Evolutionary conservation across 192 early-diverging fungal species (phyloP).

Genomic region (Endogone sp.): DNA sequence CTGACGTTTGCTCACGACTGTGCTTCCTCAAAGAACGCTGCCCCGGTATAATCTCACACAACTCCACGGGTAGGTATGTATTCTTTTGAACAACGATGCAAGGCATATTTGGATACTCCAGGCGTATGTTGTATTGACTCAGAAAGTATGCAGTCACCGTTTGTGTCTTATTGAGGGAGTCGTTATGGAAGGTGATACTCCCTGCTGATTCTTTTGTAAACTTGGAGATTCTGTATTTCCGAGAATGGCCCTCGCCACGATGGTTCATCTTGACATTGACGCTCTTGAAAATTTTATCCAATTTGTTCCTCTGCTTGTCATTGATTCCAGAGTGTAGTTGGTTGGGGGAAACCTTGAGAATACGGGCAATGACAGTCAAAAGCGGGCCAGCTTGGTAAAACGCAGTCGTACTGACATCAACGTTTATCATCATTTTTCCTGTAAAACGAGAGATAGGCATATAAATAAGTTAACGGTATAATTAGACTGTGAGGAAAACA

Average conservation of each 20-base stretch:
- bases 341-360: conserved; percentile 54
- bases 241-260: conserved; percentile 57
- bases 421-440: conserved; percentile 60
- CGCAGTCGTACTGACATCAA: conserved; percentile 69
- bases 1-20: conserved; percentile 81
- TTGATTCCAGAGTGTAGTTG: no score
- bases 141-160: conserved; percentile 77
- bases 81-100: conserved; percentile 73
- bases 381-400: conserved; percentile 68
- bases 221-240: conserved; percentile 65
- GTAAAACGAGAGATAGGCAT: no score
- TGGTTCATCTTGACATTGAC: conserved; percentile 55
- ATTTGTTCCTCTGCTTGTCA: conserved; percentile 37
- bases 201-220: no score
- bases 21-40: conserved; percentile 82
- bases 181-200: no score
- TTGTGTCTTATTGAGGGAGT: conserved; percentile 61
- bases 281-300: conserved; percentile 51
- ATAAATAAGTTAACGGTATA: no score
- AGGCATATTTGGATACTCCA: conserved; percentile 80
- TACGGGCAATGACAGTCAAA: conserved; percentile 62
- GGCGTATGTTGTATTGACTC: conserved; percentile 61
- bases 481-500: no score
- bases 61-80: conserved; percentile 84
- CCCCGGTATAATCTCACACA: conserved; percentile 79